phyloP scores from a whole-genome alignment of 1,284 basidiomycete species.

The Puccinia novopanici region DNA sequence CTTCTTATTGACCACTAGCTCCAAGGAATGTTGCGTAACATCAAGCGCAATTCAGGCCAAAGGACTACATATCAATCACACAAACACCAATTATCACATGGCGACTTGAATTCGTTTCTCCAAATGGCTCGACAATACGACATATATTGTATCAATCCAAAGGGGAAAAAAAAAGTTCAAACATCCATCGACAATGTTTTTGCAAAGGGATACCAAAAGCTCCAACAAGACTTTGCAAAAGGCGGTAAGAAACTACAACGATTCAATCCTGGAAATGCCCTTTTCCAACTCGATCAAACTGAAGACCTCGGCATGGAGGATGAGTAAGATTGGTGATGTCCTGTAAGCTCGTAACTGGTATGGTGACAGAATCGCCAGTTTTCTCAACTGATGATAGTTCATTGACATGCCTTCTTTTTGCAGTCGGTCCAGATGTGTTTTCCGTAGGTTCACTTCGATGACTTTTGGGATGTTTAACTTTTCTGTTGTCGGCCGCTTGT shows the following conservation, averaged over 20 bases:
- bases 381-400: too few relatives aligned
- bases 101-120: neutral
- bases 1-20: neutral
- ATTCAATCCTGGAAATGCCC: neutral
- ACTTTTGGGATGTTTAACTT: too few relatives aligned
- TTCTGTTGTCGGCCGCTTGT: too few relatives aligned
- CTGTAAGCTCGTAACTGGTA: neutral
- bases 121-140: neutral
- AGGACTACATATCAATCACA: neutral
- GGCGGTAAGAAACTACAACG: neutral
- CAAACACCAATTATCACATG: neutral
- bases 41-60: neutral
- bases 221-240: neutral
- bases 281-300: neutral
- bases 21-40: neutral
- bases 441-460: too few relatives aligned
- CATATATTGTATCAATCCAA: neutral
- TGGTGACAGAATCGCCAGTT: too few relatives aligned
- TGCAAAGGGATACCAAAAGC: neutral
- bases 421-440: too few relatives aligned
- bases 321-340: neutral
- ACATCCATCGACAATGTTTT: neutral
- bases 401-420: too few relatives aligned
- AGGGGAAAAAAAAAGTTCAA: neutral
- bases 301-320: neutral